phyloP scores from a whole-genome alignment of 768 basidiomycete species.

The Dacryopinax primogenitus region DNA sequence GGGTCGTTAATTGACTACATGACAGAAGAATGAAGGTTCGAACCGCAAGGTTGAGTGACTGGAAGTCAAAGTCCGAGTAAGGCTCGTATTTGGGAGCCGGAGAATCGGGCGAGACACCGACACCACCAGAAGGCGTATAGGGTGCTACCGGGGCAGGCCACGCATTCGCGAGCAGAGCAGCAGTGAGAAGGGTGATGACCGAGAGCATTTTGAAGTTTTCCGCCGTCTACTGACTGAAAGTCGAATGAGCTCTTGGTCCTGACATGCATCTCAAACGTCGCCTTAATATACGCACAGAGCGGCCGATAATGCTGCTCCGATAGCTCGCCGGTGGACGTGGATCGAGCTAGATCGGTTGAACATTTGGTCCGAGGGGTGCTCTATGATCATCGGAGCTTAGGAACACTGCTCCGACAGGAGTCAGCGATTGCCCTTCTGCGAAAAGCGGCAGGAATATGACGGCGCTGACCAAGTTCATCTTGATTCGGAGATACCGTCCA shows the following conservation, averaged over 20 bases:
- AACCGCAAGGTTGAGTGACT: slow-evolving; percentile 28
- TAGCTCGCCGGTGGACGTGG: no score
- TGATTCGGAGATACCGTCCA: background rate
- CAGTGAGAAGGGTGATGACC: background rate
- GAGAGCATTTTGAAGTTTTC: background rate
- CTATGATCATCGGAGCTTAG: background rate
- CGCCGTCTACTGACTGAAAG: background rate
- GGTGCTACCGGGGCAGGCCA: slow-evolving; percentile 1
- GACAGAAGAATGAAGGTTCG: background rate
- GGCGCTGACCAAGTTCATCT: background rate
- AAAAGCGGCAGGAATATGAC: background rate
- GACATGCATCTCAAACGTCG: background rate
- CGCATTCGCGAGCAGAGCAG: background rate
- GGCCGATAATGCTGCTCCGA: no score
- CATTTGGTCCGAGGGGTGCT: background rate
- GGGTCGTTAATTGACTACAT: background rate
- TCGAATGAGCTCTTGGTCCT: background rate
- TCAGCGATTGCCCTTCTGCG: background rate
- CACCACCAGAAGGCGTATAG: background rate
- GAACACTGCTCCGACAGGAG: background rate
- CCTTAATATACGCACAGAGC: background rate
- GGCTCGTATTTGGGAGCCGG: slow-evolving; percentile 27
- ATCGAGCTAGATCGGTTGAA: background rate
- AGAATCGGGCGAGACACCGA: slow-evolving; percentile 6
- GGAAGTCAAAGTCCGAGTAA: slow-evolving; percentile 38